These are phyloP conservation scores for Pseudogymnoascus destructans DNA, from an alignment of 2,329 filamentous ascomycete species.

Conservation along the genomic window DNA sequence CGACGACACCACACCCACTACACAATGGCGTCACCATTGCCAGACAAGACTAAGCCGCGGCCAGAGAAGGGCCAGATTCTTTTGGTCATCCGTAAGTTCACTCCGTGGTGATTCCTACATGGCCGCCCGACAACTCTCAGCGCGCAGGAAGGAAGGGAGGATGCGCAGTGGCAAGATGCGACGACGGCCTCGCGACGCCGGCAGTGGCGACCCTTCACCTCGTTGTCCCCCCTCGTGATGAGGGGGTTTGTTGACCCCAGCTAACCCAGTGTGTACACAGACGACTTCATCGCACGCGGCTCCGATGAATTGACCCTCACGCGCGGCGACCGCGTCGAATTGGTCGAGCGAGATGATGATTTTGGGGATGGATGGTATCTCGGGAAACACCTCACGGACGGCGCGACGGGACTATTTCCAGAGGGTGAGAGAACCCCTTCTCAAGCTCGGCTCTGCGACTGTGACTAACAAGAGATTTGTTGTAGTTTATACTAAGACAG, in stretches of 20 bases:
- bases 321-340: conserved; percentile 72
- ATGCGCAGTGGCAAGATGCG: neutral
- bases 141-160: neutral
- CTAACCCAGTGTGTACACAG: conserved; percentile 31
- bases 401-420: conserved; percentile 66
- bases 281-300: conserved; percentile 85
- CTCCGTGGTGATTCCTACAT: neutral
- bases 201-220: neutral
- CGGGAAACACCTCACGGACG: conserved; percentile 59
- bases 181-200: neutral
- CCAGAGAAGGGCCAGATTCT: conserved; percentile 54
- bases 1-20: neutral
- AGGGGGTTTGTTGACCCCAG: neutral
- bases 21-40: neutral
- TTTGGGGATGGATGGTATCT: conserved; percentile 83
- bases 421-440: conserved; percentile 45
- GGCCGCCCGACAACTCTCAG: neutral
- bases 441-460: conserved; percentile 13
- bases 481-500: conserved; percentile 26
- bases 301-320: conserved; percentile 82
- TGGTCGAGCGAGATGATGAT: conserved; percentile 76
- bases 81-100: conserved; percentile 56
- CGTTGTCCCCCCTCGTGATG: neutral
- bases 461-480: conserved; percentile 20
- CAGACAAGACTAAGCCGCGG: conserved; percentile 17